A percentile compares a stretch with the other conserved stretches of the same genome.
Evolutionary conservation across 495 filamentous ascomycete genomes (phyloP).

Genomic region (Aspergillus leporis): DNA sequence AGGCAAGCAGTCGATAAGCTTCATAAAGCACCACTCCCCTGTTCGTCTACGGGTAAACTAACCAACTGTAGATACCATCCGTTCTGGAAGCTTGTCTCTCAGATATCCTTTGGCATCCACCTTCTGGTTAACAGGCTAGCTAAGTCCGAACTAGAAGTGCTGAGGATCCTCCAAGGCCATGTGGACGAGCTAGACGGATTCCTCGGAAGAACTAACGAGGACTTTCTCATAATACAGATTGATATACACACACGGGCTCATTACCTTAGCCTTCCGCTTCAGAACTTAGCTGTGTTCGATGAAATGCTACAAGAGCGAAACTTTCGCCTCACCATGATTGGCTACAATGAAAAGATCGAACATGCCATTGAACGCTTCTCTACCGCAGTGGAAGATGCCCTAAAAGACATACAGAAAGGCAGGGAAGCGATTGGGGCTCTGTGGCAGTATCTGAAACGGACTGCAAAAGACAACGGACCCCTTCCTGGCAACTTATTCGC

Average conservation of each 20-base stretch:
- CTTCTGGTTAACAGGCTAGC: conserved; percentile 82
- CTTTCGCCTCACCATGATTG: conserved; percentile 77
- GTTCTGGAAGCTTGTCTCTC: conserved; percentile 84
- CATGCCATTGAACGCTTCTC: conserved; percentile 80
- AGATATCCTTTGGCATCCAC: conserved; percentile 92
- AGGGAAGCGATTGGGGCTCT: conserved; percentile 75
- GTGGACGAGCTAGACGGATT: conserved; percentile 94
- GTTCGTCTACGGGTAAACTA: background rate
- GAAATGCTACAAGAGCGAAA: conserved; percentile 81
- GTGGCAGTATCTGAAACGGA: conserved; percentile 66
- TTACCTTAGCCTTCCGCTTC: conserved; percentile 78
- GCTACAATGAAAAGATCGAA: conserved; percentile 89
- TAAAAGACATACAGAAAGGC: conserved; percentile 78
- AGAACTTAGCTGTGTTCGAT: conserved; percentile 82
- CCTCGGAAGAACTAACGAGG: conserved; percentile 78
- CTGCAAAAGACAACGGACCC: conserved; percentile 57
- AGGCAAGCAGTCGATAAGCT: conserved; percentile 30
- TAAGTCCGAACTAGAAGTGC: conserved; percentile 82
- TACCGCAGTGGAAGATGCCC: conserved; percentile 67
- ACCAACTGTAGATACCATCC: conserved; percentile 63
- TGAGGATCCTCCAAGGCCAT: conserved; percentile 86
- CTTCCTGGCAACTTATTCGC: conserved; percentile 50
- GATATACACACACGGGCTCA: conserved; percentile 75
- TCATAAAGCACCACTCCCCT: background rate
- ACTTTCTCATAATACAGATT: conserved; percentile 76